Base-by-base conservation (phyloP, 2,329 filamentous ascomycete species). In the Curvularia hawaiiensis region DNA sequence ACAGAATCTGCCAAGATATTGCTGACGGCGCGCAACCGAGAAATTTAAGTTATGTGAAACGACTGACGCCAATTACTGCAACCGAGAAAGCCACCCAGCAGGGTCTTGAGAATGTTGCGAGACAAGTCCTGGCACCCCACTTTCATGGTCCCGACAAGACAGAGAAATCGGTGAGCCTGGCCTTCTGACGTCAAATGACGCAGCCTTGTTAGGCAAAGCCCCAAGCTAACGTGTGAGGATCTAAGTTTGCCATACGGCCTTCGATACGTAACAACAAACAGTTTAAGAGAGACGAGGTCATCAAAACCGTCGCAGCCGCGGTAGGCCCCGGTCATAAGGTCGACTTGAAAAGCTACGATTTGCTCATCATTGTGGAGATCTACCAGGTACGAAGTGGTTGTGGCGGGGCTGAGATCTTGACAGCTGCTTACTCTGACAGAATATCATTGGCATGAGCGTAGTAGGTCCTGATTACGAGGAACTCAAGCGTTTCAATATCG, bases 191-290 rank as follows among this genome's bases (percentile, higher is more conserved):
- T 56, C 47, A 59, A 53, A 54, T 55, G 39, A 58, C 50, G 51
- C 54, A 49, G 39, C 49, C 38, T 55, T 12, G 50, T 44, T 52
- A 44, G 59, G 50, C 53, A 50, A 54, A 48, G 54, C 52, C 52
- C 47, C 33, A 59, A 48, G 57, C 69, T 74, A 63, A 74, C 43
- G 30, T 33, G 38, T 49, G 26, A 53, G 51, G 28, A 45, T 41
- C 9, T 28, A 60, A 94, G 90, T 95, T 92, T 76, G 91, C 90
- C n/a, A 93, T 96, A 65, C 86, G 91, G 44, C 86, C 89, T n/a
- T 89, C 85, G 14, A 85, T 91, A 60, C 87, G 91, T 54, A 91
- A 90, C 68, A 88, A 93, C 76, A 88, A 82, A 64, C 82, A 82
- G 3, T 81, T 94, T 59, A 88, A 85, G 65, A 84, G 90, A 57